Percentiles rank a stretch among this genome's conserved stretches.
phyloP scores from a whole-genome alignment of 768 basidiomycete genomes.

The Pholiota molesta region DNA sequence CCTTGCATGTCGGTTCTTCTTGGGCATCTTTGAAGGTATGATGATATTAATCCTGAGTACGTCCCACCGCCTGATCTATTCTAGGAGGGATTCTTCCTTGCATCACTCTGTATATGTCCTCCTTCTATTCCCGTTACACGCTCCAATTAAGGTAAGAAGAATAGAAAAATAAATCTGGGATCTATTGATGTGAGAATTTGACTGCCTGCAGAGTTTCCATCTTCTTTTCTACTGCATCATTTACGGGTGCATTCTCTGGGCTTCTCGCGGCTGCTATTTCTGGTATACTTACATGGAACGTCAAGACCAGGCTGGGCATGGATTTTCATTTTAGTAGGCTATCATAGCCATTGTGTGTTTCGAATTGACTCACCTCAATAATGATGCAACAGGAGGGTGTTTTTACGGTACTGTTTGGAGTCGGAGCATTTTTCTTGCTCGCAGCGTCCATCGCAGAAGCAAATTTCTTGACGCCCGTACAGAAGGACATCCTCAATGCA shows the following conservation, averaged over 20 bases:
- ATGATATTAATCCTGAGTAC: too few species aligned
- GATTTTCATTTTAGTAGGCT: constrained; percentile 30
- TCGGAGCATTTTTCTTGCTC: constrained; percentile 29
- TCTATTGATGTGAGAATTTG: constrained; percentile 32
- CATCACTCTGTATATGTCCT: background rate
- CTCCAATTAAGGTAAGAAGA: constrained; percentile 33
- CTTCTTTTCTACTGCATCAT: constrained; percentile 35
- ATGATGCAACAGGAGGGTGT: constrained; percentile 23
- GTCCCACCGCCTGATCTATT: too few species aligned
- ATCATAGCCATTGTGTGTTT: too few species aligned
- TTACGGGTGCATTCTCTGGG: constrained; percentile 35
- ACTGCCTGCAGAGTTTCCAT: constrained; percentile 34
- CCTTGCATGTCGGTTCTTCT: background rate
- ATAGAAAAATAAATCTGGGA: constrained; percentile 31
- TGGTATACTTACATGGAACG: constrained; percentile 29
- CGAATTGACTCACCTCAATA: too few species aligned
- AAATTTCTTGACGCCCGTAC: background rate
- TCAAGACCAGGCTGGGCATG: constrained; percentile 35
- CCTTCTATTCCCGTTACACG: constrained; percentile 10
- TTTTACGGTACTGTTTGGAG: constrained; percentile 29
- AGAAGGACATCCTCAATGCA: background rate
- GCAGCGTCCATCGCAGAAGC: constrained; percentile 30
- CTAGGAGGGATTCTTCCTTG: background rate
- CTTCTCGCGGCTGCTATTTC: constrained; percentile 32
- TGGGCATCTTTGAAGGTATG: background rate